Evolutionary conservation across 139 green algal genomes (phyloP).

Genomic region (Zygnema cylindricum): DNA sequence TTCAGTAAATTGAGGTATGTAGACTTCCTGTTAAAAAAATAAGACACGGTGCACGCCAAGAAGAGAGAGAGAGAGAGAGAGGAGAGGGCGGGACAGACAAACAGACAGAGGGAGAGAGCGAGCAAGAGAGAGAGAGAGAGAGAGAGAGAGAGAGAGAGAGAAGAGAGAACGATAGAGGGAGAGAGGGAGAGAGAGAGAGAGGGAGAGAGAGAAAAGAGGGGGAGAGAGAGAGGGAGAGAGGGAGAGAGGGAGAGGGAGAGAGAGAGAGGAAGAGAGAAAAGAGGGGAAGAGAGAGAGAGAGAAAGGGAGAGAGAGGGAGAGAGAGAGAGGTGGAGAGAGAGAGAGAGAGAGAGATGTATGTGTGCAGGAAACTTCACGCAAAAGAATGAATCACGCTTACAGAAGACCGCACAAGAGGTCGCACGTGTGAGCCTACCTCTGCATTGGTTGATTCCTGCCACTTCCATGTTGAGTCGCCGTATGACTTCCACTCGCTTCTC

Average conservation of each 20-base stretch:
- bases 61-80: neutral
- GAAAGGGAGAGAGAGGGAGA: neutral
- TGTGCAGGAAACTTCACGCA: neutral
- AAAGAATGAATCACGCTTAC: no score
- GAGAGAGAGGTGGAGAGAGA: neutral
- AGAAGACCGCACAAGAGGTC: no score
- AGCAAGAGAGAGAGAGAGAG: neutral
- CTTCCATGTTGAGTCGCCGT: neutral
- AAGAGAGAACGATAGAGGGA: neutral
- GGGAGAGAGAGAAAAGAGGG: neutral
- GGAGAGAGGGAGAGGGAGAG: neutral
- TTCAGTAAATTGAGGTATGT: neutral
- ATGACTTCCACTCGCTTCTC: slow-evolving; percentile 14
- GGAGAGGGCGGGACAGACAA: neutral
- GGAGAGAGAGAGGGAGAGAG: neutral
- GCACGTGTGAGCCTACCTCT: no score
- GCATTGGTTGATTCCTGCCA: neutral
- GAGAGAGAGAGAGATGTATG: neutral
- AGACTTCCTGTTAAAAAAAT: neutral
- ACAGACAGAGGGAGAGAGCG: neutral
- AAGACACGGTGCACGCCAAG: neutral
- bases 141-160: neutral
- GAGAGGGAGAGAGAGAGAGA: neutral
- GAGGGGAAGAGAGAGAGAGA: neutral
- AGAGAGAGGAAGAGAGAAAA: neutral